Evolutionary conservation across 1,284 basidiomycete genomes (phyloP).

Genomic region (Bjerkandera adusta): DNA sequence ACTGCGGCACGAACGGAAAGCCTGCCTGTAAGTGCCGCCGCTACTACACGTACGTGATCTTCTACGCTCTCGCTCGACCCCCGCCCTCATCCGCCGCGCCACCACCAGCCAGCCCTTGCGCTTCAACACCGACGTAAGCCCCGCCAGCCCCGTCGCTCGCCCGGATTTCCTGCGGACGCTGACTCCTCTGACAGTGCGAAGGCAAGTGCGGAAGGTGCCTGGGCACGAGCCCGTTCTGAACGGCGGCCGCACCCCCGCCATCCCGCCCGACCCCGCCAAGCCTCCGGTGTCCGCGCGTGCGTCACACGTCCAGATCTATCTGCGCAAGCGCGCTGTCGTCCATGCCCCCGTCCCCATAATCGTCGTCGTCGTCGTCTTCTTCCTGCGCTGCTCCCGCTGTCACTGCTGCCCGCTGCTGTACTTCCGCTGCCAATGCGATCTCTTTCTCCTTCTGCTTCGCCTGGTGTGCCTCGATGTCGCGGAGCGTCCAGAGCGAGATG

Average conservation of each 20-base stretch:
- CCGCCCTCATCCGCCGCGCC: conserved; percentile 6
- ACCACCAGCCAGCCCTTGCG: conserved; percentile 31
- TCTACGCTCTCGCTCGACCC: conserved; percentile 1
- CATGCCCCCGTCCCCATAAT: conserved; percentile 73
- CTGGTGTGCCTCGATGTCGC: conserved; percentile 81
- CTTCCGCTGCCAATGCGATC: conserved; percentile 46
- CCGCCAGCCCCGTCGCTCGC: neutral
- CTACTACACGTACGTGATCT: conserved; percentile 50
- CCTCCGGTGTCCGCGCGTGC: conserved; percentile 8
- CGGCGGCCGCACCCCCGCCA: too few relatives aligned
- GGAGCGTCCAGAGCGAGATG: conserved; percentile 91
- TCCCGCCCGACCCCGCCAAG: too few relatives aligned
- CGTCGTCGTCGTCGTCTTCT: conserved; percentile 39
- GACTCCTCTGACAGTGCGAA: conserved; percentile 30
- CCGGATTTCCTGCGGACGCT: too few relatives aligned
- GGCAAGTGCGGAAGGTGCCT: conserved; percentile 43
- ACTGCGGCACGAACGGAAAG: conserved; percentile 35
- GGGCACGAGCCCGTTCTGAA: neutral
- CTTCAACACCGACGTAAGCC: conserved; percentile 26
- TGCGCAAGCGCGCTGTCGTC: conserved; percentile 64
- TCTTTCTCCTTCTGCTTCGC: conserved; percentile 72
- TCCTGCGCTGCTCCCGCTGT: too few relatives aligned
- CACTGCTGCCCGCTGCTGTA: conserved; percentile 26
- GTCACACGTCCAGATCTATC: conserved; percentile 45
- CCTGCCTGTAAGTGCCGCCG: conserved; percentile 49